These are phyloP conservation scores for Colletotrichum karsti DNA, from an alignment of 2,329 filamentous ascomycete genomes.

Conservation along the genomic window DNA sequence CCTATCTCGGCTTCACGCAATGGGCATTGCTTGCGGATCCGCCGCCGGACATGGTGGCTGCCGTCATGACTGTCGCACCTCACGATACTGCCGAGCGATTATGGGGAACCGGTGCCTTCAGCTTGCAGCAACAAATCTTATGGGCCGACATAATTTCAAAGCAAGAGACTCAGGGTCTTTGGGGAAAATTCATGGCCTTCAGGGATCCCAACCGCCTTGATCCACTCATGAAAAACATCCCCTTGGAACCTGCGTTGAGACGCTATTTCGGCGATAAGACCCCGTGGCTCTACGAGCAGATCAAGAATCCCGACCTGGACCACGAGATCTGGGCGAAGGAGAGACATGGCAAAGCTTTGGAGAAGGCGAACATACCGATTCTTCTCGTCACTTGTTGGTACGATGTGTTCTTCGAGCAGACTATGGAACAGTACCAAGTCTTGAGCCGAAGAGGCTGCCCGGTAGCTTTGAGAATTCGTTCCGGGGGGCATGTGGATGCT, in stretches of 20 bases:
- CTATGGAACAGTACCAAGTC: constrained; percentile 26
- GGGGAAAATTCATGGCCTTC: not conserved
- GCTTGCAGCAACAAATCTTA: constrained; percentile 4
- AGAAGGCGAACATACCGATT: constrained; percentile 28
- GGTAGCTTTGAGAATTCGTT: constrained; percentile 30
- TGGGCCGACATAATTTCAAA: constrained; percentile 22
- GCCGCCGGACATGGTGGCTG: constrained; percentile 30
- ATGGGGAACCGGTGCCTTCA: constrained; percentile 28
- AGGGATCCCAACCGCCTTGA: not conserved
- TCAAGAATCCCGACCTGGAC: constrained; percentile 15
- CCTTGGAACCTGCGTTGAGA: constrained; percentile 12
- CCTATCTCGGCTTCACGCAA: constrained; percentile 32
- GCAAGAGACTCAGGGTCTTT: not conserved
- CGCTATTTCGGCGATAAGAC: constrained; percentile 19
- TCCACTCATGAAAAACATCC: constrained; percentile 6
- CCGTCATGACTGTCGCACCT: constrained; percentile 12
- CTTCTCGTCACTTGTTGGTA: constrained; percentile 31
- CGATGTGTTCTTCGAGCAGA: constrained; percentile 29
- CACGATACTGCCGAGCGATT: constrained; percentile 25
- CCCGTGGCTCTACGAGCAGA: constrained; percentile 9
- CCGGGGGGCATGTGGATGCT: constrained; percentile 27
- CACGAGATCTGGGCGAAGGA: constrained; percentile 15
- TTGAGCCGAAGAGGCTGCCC: constrained; percentile 19
- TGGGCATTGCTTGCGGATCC: constrained; percentile 32
- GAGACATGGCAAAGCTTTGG: constrained; percentile 23